Percentiles rank a stretch among this genome's conserved stretches.
These are phyloP conservation scores for Eucalyptus caleyi DNA, from an alignment of 345 rosid genomes.

Conservation along the genomic window DNA sequence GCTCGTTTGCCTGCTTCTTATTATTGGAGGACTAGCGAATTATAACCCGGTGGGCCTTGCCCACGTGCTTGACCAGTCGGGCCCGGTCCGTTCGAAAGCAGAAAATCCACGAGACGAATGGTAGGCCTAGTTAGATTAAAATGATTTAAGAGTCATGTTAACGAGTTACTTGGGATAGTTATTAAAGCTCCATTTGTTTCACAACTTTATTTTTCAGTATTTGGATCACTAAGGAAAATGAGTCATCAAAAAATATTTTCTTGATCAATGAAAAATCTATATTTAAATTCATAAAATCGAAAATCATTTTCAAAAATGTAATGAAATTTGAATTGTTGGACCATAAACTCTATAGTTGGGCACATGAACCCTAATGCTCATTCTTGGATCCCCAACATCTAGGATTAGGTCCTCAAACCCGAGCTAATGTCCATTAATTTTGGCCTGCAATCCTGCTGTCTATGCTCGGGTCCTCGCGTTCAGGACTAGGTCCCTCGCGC, in stretches of 20 bases:
- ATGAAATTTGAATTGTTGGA: neutral
- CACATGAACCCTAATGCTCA: neutral
- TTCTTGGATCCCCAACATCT: neutral
- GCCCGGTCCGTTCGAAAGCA: neutral
- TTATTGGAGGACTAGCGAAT: neutral
- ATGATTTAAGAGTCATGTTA: neutral
- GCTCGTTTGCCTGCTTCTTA: neutral
- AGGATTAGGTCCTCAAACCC: neutral
- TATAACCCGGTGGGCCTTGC: neutral
- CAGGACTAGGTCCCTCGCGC: neutral
- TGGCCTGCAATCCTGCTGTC: rapidly evolving
- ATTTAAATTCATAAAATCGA: too few species aligned
- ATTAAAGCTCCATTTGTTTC: neutral
- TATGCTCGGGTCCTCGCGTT: neutral
- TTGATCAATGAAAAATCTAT: too few species aligned
- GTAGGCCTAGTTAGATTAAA: neutral
- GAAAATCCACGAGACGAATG: neutral
- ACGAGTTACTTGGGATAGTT: neutral
- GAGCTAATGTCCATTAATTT: neutral
- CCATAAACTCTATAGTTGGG: neutral
- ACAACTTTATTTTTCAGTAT: too few species aligned
- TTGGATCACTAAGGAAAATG: too few species aligned
- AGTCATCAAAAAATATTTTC: too few species aligned
- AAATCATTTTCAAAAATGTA: too few species aligned
- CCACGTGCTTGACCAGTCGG: neutral